phyloP scores from a whole-genome alignment of 73 alveolate species.

The Paramecium tetraurelia region DNA sequence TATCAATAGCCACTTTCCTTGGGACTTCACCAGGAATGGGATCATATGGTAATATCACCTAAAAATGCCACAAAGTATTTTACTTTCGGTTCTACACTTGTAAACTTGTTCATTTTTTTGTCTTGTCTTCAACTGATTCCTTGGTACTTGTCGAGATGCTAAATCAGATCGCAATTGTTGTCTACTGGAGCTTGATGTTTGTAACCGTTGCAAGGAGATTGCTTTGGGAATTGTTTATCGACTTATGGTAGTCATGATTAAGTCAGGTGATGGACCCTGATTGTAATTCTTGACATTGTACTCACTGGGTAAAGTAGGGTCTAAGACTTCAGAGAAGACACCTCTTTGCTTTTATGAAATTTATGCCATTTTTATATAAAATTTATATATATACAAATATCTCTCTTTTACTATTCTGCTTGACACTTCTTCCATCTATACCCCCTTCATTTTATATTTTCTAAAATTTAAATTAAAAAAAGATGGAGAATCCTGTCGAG shows the following conservation, averaged over 20 bases:
- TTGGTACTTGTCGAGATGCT: conserved; percentile 22
- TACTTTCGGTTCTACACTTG: conserved; percentile 62
- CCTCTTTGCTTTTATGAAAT: conserved; percentile 54
- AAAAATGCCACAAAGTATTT: not conserved
- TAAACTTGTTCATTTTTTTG: conserved; percentile 17
- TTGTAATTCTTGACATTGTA: not conserved
- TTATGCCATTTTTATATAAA: conserved; percentile 8
- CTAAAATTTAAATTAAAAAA: not conserved
- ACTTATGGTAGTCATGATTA: conserved; percentile 19
- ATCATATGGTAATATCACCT: conserved; percentile 81
- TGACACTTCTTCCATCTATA: not conserved
- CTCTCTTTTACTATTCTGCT: not conserved
- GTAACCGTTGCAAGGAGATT: conserved; percentile 60
- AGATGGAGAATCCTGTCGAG: conserved; percentile 49
- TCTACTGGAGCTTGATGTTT: conserved; percentile 46
- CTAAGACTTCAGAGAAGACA: conserved; percentile 57
- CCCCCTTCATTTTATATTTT: not conserved
- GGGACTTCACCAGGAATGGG: conserved; percentile 97
- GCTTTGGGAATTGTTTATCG: conserved; percentile 51
- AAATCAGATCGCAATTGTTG: conserved; percentile 5
- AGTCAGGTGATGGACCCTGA: conserved; percentile 46
- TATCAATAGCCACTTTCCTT: conserved; percentile 94
- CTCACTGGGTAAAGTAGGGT: conserved; percentile 36
- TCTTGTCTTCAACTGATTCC: conserved; percentile 29
- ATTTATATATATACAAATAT: not conserved